Conservation (phyloP, 495 filamentous ascomycete genomes). For the Amniculicola lignicola region DNA sequence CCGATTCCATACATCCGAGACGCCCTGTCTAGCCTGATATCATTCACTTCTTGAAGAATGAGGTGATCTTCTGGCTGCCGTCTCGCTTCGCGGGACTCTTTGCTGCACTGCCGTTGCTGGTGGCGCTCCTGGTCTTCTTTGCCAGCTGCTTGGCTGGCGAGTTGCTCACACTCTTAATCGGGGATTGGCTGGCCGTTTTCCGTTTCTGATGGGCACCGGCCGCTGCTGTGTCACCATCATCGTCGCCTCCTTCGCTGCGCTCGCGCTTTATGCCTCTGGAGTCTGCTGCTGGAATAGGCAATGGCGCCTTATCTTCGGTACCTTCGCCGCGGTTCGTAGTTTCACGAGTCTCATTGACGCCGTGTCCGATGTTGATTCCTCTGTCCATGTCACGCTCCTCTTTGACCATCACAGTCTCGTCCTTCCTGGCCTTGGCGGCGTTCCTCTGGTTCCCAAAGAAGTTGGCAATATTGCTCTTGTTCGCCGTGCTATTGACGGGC, state of each 20-base stretch:
- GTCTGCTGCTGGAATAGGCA: constrained; percentile 39
- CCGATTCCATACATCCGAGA: constrained; percentile 10
- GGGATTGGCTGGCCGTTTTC: constrained; percentile 20
- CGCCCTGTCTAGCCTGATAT: background rate
- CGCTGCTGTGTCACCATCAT: constrained; percentile 36
- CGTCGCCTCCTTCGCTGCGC: constrained; percentile 40
- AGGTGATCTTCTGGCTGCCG: constrained; percentile 78
- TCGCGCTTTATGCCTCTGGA: constrained; percentile 54
- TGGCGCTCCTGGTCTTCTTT: constrained; percentile 49
- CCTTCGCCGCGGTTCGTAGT: constrained; percentile 44
- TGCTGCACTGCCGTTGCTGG: constrained; percentile 45
- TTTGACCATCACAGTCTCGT: constrained; percentile 22
- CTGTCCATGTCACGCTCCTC: constrained; percentile 33
- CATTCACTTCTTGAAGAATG: constrained; percentile 67
- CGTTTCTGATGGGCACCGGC: constrained; percentile 29
- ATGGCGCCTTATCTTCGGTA: constrained; percentile 50
- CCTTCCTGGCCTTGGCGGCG: constrained; percentile 29
- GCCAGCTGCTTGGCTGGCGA: constrained; percentile 48
- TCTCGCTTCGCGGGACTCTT: constrained; percentile 50
- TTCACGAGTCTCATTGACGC: constrained; percentile 42
- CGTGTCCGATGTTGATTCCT: constrained; percentile 38
- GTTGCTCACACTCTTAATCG: constrained; percentile 31
- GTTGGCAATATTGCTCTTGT: constrained; percentile 88
- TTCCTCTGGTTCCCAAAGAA: constrained; percentile 70
- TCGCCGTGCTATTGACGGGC: constrained; percentile 75